A percentile compares a stretch with the other conserved stretches of the same genome.
phyloP scores from a whole-genome alignment of 1,139 yeast species.

The Candida dubliniensis region DNA sequence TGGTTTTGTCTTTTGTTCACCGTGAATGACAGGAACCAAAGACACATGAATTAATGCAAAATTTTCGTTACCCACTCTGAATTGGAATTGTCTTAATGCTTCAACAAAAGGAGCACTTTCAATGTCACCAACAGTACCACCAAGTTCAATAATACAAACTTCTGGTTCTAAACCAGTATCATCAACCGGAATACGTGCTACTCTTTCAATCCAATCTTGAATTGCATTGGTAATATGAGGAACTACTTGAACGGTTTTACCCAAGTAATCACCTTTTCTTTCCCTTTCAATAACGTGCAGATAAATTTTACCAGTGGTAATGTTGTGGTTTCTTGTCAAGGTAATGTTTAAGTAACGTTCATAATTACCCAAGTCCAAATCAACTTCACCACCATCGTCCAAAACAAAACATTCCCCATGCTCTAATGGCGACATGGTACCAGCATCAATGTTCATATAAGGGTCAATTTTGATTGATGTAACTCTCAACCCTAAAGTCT shows the following conservation, averaged over 20 bases:
- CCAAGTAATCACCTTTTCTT: constrained; percentile 95
- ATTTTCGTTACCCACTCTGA: constrained; percentile 90
- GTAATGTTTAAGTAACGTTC: constrained; percentile 95
- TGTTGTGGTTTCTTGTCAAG: constrained; percentile 89
- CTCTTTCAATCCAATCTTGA: constrained; percentile 98
- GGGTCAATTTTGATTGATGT: constrained; percentile 98
- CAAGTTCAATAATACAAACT: constrained; percentile 93
- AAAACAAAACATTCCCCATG: constrained; percentile 98
- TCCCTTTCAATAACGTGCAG: constrained; percentile 92
- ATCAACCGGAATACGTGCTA: constrained; percentile 89
- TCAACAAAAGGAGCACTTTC: constrained; percentile 99
- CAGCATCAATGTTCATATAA: constrained; percentile 98
- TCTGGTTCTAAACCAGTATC: constrained; percentile 86
- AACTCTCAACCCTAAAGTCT: constrained; percentile 90
- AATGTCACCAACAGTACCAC: constrained; percentile 99
- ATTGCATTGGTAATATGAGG: constrained; percentile 97
- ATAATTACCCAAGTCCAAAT: constrained; percentile 94
- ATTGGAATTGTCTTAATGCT: constrained; percentile 97
- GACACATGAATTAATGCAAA: constrained; percentile 97
- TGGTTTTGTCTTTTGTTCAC: constrained; percentile 98
- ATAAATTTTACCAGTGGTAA: constrained; percentile 97
- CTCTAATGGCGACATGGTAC: constrained; percentile 98
- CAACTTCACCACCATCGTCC: constrained; percentile 99
- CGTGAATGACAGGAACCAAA: constrained; percentile 94
- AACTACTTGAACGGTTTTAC: constrained; percentile 99